Base-by-base conservation (phyloP, 1,284 basidiomycete genomes). In the Ceratorhiza oryzae-sativae region DNA sequence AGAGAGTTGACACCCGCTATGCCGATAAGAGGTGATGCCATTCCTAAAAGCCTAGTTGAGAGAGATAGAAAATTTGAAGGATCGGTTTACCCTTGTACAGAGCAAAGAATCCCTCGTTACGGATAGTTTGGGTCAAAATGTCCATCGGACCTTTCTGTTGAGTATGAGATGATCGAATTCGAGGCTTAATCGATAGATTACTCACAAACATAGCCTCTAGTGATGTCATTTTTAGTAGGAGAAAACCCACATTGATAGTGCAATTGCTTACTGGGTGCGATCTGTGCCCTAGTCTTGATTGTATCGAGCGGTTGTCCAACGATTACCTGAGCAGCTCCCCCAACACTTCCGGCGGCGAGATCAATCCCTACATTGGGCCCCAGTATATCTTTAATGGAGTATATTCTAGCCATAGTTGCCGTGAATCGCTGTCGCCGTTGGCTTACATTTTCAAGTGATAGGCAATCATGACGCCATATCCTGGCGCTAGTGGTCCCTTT, bases 1-100 rank as follows among this genome's bases (percentile, higher is more conserved):
- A 98, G 85, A 12, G 94, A 97, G 81, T 98, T 98, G 77, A 98
- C 96, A 5, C 93, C 95, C 0, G 96, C 94, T 34, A 99, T 92
- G n/a, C 97, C 97, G 53, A 97, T 73, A 9, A 99, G 84, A 0
- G 97, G 97, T 58, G 92, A 94, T 0, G 90, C 86, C 94, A 95
- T 96, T 48, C 94, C 93, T 93, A 76, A 8, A n/a, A 49, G 6
- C 13, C 34, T 30, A 53, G 36, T 46, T 45, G 25, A 41, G 8
- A 53, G 6, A 34, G 45, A 20, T 27, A 3, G 13, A 6, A 34
- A 9, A 5, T 3, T n/a, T 46, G 5, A 18, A 39, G 55, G 32
- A 32, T 9, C 9, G 23, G 23, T n/a, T 51, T 39, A 89, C 95
- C 95, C 84, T 98, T 97, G 83, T 97, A 97, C 46, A 98, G 80